A percentile compares a stretch with the other conserved stretches of the same genome.
Conservation (phyloP, 2,329 filamentous ascomycete genomes). For the Colletotrichum neosansevieriae region DNA sequence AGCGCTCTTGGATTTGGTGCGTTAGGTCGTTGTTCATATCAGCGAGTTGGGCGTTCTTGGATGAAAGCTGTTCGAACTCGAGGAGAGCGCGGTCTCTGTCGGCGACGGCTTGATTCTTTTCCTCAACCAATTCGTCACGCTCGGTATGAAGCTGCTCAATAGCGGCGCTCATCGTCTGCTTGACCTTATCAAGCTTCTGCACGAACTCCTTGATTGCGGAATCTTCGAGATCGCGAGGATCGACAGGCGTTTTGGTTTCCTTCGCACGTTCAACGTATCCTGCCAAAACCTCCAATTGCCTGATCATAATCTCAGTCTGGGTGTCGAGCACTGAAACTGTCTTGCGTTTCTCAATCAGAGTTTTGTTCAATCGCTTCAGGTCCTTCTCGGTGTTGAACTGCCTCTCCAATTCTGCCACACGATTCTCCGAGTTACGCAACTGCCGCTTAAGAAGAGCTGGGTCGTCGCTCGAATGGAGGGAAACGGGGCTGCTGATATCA, state of each 20-base stretch:
- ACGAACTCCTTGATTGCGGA: slow-evolving; percentile 93
- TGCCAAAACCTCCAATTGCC: slow-evolving; percentile 88
- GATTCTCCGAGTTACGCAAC: slow-evolving; percentile 83
- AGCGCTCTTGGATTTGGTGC: slow-evolving; percentile 91
- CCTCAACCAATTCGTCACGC: slow-evolving; percentile 84
- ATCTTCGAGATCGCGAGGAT: slow-evolving; percentile 86
- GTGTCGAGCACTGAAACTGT: slow-evolving; percentile 95
- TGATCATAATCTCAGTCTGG: slow-evolving; percentile 94
- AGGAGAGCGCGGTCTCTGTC: slow-evolving; percentile 94
- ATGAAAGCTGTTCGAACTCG: slow-evolving; percentile 94
- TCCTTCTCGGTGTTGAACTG: slow-evolving; percentile 76
- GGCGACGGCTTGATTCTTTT: slow-evolving; percentile 83
- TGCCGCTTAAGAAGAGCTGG: slow-evolving; percentile 78
- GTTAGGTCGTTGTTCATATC: slow-evolving; percentile 97
- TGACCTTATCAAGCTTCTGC: slow-evolving; percentile 75
- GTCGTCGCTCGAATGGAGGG: slow-evolving; percentile 73
- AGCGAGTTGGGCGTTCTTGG: slow-evolving; percentile 92
- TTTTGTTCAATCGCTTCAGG: slow-evolving; percentile 83
- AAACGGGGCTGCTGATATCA: slow-evolving; percentile 80
- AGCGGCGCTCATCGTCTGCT: slow-evolving; percentile 66
- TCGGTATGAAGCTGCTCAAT: slow-evolving; percentile 75
- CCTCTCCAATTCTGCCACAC: slow-evolving; percentile 87
- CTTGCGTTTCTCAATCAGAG: slow-evolving; percentile 91
- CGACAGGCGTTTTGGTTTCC: slow-evolving; percentile 82
- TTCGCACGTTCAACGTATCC: slow-evolving; percentile 91